Percentiles rank a stretch among this genome's conserved stretches.
phyloP scores from a whole-genome alignment of 495 filamentous ascomycete genomes.

The Podospora bellae-mahoneyi region DNA sequence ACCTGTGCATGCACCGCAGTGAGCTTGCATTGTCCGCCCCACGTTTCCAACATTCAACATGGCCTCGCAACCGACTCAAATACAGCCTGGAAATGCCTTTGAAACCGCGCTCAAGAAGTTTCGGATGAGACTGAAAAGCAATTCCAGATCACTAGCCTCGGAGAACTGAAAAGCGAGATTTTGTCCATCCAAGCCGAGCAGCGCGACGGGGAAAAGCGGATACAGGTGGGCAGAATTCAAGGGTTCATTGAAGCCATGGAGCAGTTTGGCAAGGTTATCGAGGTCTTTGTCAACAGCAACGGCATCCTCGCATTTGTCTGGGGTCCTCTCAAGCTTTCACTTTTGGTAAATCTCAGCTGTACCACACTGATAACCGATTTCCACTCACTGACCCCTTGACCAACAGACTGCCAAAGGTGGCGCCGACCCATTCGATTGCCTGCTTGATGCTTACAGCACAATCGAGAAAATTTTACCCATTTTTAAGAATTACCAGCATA shows the following conservation, averaged over 20 bases:
- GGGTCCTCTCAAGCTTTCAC: constrained; percentile 6
- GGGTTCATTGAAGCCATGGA: constrained; percentile 8
- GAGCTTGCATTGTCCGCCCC: too few species aligned
- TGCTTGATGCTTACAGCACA: not conserved
- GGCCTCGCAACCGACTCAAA: not conserved
- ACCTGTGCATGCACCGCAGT: too few species aligned
- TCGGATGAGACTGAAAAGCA: not conserved
- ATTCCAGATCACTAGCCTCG: constrained; percentile 1
- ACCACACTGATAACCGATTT: not conserved
- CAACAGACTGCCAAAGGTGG: not conserved
- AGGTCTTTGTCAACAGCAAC: constrained; percentile 10
- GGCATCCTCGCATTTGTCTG: constrained; percentile 4
- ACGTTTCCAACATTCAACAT: not conserved
- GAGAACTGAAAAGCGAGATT: not conserved
- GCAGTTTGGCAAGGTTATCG: constrained; percentile 9
- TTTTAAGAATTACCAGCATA: not conserved
- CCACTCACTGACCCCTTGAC: not conserved
- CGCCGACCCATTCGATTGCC: not conserved
- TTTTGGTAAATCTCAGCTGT: not conserved
- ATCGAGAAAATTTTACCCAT: not conserved
- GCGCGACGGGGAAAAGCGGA: not conserved
- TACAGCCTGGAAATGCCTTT: not conserved
- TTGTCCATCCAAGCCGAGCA: not conserved
- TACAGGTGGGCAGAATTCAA: constrained; percentile 1
- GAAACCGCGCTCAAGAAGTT: not conserved